Evolutionary conservation across 2,329 filamentous ascomycete genomes (phyloP).

Genomic region (Ophiostoma quercus): DNA sequence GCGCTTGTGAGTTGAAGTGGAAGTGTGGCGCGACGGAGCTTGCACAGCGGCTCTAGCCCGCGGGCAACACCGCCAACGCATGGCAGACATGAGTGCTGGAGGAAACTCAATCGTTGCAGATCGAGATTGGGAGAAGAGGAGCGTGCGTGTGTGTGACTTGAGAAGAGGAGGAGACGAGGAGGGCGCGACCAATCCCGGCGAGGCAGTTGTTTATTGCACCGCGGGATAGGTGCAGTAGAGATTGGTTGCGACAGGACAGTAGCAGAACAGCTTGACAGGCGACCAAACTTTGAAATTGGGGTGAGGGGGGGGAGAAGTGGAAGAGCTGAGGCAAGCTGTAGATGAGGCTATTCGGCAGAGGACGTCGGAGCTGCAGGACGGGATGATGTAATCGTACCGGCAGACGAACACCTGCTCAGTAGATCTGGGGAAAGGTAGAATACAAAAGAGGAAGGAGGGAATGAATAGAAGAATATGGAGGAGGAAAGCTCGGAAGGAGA

Average conservation of each 20-base stretch:
- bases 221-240: background rate
- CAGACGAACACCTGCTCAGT: background rate
- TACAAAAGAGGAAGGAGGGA: conserved; percentile 13
- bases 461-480: background rate
- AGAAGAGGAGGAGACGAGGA: background rate
- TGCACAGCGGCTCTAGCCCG: conserved; percentile 16
- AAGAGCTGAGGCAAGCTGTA: conserved; percentile 11
- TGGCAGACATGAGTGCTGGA: conserved; percentile 11
- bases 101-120: no score
- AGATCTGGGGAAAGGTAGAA: background rate
- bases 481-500: background rate
- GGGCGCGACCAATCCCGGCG: background rate
- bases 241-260: background rate
- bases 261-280: background rate
- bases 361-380: background rate
- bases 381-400: conserved; percentile 10
- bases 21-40: conserved; percentile 10
- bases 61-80: conserved; percentile 23
- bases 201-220: background rate
- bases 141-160: background rate
- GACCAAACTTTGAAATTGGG: background rate
- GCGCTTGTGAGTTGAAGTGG: background rate
- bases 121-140: background rate
- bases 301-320: background rate
- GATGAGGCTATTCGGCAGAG: background rate